phyloP scores from a whole-genome alignment of 2,329 filamentous ascomycete genomes.

The Annulohypoxylon truncatum region DNA sequence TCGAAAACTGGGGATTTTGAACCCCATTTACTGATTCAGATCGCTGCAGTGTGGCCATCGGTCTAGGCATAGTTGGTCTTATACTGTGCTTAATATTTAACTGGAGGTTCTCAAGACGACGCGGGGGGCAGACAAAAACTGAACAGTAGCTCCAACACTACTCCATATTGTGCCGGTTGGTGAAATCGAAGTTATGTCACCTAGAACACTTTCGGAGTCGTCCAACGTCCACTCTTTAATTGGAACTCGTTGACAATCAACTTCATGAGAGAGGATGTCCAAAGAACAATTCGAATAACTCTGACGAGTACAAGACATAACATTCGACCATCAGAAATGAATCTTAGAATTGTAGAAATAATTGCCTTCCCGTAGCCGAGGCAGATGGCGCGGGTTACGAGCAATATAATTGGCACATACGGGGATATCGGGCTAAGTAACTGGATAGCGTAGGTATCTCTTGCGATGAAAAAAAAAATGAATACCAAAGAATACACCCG shows the following conservation, averaged over 20 bases:
- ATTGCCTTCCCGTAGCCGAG: constrained; percentile 2
- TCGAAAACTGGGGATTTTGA: background rate
- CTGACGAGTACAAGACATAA: background rate
- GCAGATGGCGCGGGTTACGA: background rate
- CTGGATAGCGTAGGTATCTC: background rate
- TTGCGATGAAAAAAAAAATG: background rate
- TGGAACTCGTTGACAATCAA: constrained; percentile 9
- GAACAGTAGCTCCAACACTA: background rate
- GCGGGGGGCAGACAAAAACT: constrained; percentile 10
- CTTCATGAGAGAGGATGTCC: constrained; percentile 1
- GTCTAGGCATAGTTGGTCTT: constrained; percentile 43
- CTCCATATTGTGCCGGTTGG: background rate
- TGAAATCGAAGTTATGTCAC: background rate
- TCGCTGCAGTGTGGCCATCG: constrained; percentile 40
- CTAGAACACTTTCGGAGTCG: background rate
- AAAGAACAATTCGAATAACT: background rate
- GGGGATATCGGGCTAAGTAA: background rate
- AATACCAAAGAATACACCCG: background rate
- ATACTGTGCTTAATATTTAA: constrained; percentile 43
- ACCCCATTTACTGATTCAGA: constrained; percentile 9
- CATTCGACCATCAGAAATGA: background rate
- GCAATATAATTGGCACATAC: constrained; percentile 12
- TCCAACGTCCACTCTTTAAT: background rate
- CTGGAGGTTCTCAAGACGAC: constrained; percentile 42
- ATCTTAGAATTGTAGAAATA: constrained; percentile 7